Evolutionary conservation across 768 basidiomycete genomes (phyloP), one percentile per base, ranked within the genome.

Genomic region (Lactarius psammicola): DNA sequence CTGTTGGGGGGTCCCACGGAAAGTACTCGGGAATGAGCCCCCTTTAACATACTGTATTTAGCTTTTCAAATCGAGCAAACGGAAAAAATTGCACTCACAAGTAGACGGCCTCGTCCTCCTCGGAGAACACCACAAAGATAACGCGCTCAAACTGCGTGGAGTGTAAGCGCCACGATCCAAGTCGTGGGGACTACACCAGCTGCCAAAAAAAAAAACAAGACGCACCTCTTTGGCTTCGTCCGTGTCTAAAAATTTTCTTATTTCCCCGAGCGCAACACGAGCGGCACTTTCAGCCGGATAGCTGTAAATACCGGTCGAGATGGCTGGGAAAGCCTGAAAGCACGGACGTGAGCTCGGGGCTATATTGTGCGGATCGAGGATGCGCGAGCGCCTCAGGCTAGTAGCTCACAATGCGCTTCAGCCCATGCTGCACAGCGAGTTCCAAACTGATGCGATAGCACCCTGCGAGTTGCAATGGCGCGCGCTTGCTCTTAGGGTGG

Each of bases 241-340:
- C 4, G 81, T 78, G 28, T 90, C 87, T 46, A 86, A 73, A 61
- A 85, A 86, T 36, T 80, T 74, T 58, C 90, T 80, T 17, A 81
- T 84, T 31, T 81, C 79, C 31, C 81, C 76, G 60, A 93, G 74
- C 2, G 92, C 91, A 60, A 94, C 80, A 34, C 82, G 82, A 0
- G 92, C 87, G 0, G 92, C 92, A 68, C 85, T 85, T 53, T 76
- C 75, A 54, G 91, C 85, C 1, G 92, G 92, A 75, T 93, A 94
- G 3, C 87, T 83, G 67, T 91, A 94, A 18, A 91, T 78, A 0
- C 84, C 92, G 0, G 91, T 92, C 4, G 92, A 93, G 59, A 94
- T 85, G 6, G 85, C 87, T 6, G 88, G 88, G 69, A 94, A 92
- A 4, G 90, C 90, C 92, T 93, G 57, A 30, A 38, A 17, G 20